These are phyloP conservation scores for Penicillium subrubescens DNA, from an alignment of 495 filamentous ascomycete genomes.

Conservation along the genomic window DNA sequence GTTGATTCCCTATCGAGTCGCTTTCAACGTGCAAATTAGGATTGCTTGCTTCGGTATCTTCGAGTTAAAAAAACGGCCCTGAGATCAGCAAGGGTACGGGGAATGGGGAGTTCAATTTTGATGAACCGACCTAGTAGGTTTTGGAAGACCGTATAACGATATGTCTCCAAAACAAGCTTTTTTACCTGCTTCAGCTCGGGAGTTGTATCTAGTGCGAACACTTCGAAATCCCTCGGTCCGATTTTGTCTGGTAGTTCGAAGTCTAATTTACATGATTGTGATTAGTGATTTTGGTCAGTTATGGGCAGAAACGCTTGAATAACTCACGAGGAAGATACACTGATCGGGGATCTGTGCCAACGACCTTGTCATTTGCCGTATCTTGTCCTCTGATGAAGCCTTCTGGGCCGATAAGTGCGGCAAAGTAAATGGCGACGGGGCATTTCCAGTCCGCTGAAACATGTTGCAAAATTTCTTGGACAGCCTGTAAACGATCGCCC, in stretches of 20 bases:
- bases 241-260: not conserved
- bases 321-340: not conserved
- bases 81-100: not conserved
- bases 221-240: not conserved
- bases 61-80: no score
- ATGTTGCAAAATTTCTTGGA: not conserved
- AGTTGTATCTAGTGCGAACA: not conserved
- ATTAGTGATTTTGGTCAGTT: not conserved
- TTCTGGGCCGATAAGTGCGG: not conserved
- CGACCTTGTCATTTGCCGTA: no score
- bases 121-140: not conserved
- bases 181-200: not conserved
- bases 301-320: not conserved
- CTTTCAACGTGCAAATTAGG: not conserved
- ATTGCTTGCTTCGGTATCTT: not conserved
- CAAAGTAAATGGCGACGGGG: not conserved
- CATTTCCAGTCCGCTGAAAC: not conserved
- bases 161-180: not conserved
- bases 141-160: not conserved
- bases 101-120: no score
- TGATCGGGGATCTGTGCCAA: not conserved
- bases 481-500: not conserved
- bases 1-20: not conserved
- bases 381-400: no score
- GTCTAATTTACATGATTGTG: not conserved